Evolutionary conservation across 768 basidiomycete genomes (phyloP).

Genomic region (Lyophyllum decastes): DNA sequence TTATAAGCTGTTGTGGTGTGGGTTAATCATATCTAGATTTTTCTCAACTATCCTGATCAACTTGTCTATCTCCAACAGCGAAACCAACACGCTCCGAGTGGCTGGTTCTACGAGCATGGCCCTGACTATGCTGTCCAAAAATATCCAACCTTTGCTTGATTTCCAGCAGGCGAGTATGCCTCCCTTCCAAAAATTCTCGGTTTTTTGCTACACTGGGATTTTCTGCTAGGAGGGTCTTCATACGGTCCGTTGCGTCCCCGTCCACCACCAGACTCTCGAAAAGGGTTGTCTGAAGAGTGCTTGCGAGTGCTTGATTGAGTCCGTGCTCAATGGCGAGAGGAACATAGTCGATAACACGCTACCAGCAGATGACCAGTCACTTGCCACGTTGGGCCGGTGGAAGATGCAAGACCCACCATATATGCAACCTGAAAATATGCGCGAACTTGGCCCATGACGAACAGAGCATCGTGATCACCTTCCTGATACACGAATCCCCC

Average conservation of each 20-base stretch:
- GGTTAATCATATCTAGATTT: too few species aligned
- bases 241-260: slow-evolving; percentile 9
- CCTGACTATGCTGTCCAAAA: too few species aligned
- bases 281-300: slow-evolving; percentile 35
- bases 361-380: background rate
- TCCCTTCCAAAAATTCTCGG: slow-evolving; percentile 30
- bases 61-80: too few species aligned
- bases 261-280: slow-evolving; percentile 25
- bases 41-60: too few species aligned
- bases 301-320: slow-evolving; percentile 40
- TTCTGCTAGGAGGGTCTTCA: slow-evolving; percentile 38
- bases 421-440: slow-evolving; percentile 59
- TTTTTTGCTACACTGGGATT: slow-evolving; percentile 33
- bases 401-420: slow-evolving; percentile 37
- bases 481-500: too few species aligned
- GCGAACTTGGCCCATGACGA: slow-evolving; percentile 54
- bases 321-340: slow-evolving; percentile 50
- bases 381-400: background rate
- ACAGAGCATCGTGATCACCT: slow-evolving; percentile 40
- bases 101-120: too few species aligned
- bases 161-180: slow-evolving; percentile 17
- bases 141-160: slow-evolving; percentile 34
- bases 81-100: too few species aligned
- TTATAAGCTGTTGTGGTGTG: too few species aligned
- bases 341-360: slow-evolving; percentile 59